Conservation (phyloP, 169 alveolate species). For the Plasmodium reichenowi region DNA sequence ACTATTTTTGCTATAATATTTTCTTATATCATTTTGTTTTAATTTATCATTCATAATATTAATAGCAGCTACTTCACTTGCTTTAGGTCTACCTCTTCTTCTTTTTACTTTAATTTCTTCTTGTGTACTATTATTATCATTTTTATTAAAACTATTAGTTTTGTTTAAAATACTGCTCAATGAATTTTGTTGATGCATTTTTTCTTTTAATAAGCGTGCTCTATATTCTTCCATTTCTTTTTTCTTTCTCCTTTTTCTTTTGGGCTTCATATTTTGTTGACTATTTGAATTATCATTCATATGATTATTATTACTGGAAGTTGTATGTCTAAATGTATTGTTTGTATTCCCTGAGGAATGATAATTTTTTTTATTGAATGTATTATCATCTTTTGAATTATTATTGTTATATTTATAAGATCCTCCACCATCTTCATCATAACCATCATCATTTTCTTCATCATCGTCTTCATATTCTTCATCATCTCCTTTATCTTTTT, state of each 20-base stretch:
- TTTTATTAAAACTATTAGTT: constrained; percentile 48
- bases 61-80: constrained; percentile 52
- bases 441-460: constrained; percentile 17
- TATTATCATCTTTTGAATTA: constrained; percentile 19
- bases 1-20: constrained; percentile 57
- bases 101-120: constrained; percentile 74
- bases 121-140: constrained; percentile 32
- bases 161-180: constrained; percentile 40
- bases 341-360: constrained; percentile 7
- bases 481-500: constrained; percentile 34
- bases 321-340: not conserved
- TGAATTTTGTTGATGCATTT: constrained; percentile 72
- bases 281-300: constrained; percentile 17
- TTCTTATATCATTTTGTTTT: constrained; percentile 70
- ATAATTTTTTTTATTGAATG: constrained; percentile 8
- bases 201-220: constrained; percentile 66
- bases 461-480: constrained; percentile 46
- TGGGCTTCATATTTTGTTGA: constrained; percentile 55
- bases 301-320: constrained; percentile 6
- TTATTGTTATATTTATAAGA: constrained; percentile 12
- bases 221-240: constrained; percentile 77
- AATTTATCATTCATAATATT: constrained; percentile 26
- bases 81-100: constrained; percentile 74
- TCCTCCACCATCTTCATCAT: constrained; percentile 14
- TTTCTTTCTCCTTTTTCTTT: constrained; percentile 75